These are phyloP conservation scores for Pisolithus orientalis DNA, from an alignment of 768 basidiomycete genomes.

Conservation along the genomic window DNA sequence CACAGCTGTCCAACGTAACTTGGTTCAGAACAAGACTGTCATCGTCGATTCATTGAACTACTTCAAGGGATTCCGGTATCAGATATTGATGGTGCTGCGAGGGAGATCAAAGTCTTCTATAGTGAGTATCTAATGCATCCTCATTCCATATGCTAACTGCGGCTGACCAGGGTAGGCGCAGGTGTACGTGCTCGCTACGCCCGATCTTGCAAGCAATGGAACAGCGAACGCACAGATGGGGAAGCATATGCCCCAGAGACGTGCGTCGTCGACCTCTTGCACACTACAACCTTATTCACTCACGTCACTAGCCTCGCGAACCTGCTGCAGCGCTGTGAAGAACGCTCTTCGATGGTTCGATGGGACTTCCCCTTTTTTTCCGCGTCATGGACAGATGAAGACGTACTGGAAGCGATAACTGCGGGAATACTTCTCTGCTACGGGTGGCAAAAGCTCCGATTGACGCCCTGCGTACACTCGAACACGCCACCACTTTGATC, in stretches of 20 bases:
- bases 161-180: constrained; percentile 29
- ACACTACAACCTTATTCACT: neutral
- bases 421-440: constrained; percentile 36
- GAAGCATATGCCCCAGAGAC: constrained; percentile 61
- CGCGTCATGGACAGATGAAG: constrained; percentile 65
- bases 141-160: neutral
- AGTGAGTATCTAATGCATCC: constrained; percentile 37
- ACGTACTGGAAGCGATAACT: constrained; percentile 65
- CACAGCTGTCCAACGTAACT: constrained; percentile 69
- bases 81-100: constrained; percentile 94
- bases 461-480: constrained; percentile 83
- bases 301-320: constrained; percentile 5
- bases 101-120: constrained; percentile 86
- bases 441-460: constrained; percentile 80
- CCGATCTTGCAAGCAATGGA: constrained; percentile 78
- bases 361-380: constrained; percentile 96
- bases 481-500: constrained; percentile 63
- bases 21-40: constrained; percentile 69
- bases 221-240: constrained; percentile 43
- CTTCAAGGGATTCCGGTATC: constrained; percentile 98
- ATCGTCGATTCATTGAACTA: constrained; percentile 93
- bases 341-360: constrained; percentile 96
- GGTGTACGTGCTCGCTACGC: constrained; percentile 71
- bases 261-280: constrained; percentile 37
- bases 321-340: constrained; percentile 84